Percentiles rank a stretch among this genome's conserved stretches.
These are phyloP conservation scores for Perilla frutescens DNA, from an alignment of 257 asterid genomes.

Conservation along the genomic window DNA sequence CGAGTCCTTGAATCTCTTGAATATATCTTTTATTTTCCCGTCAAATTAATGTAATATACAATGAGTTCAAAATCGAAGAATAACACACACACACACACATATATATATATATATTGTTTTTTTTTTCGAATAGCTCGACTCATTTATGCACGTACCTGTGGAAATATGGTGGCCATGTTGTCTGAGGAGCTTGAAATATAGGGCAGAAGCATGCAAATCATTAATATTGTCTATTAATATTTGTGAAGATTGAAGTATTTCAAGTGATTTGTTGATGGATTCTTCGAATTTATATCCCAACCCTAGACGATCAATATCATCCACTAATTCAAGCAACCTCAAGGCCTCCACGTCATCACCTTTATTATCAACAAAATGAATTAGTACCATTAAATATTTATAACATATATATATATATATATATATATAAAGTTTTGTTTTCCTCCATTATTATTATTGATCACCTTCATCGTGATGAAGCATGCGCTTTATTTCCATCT, in stretches of 20 bases:
- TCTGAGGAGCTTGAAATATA: too few relatives aligned
- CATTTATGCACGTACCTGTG: not conserved
- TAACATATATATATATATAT: too few relatives aligned
- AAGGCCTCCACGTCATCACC: constrained; percentile 7
- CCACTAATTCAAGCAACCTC: not conserved
- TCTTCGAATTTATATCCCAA: constrained; percentile 22
- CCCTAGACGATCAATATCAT: constrained; percentile 18
- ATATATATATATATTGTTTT: too few relatives aligned
- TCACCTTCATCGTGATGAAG: constrained; percentile 23
- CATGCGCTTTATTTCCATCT: constrained; percentile 3
- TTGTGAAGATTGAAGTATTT: not conserved
- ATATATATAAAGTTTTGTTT: too few relatives aligned
- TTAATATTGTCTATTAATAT: too few relatives aligned
- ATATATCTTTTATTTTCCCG: constrained; percentile 15
- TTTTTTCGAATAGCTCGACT: too few relatives aligned
- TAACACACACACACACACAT: too few relatives aligned
- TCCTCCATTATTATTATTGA: too few relatives aligned
- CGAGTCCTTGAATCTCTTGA: not conserved
- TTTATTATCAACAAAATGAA: too few relatives aligned
- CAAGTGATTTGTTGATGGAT: not conserved
- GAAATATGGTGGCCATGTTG: too few relatives aligned
- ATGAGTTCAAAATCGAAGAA: not conserved
- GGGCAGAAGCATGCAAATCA: too few relatives aligned
- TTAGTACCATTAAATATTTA: too few relatives aligned
- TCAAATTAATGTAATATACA: not conserved